Evolutionary conservation across 1,139 yeast species (phyloP).

Genomic region (Zygosaccharomyces sapae): DNA sequence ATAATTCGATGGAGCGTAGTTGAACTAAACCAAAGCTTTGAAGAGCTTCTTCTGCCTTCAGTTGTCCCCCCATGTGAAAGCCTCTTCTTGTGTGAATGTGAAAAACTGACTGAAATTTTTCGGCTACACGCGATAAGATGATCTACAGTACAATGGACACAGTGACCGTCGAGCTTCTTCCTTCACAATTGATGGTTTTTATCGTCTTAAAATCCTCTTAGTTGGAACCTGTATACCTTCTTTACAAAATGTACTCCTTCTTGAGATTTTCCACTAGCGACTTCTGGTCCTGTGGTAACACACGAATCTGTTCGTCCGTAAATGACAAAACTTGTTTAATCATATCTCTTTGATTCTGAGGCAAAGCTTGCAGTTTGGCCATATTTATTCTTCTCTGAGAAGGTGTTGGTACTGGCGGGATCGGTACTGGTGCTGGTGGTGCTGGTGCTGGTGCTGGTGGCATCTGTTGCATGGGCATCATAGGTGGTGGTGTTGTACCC

Average conservation of each 20-base stretch:
- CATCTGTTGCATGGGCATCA: slow-evolving; percentile 9
- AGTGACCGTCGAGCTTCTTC: background rate
- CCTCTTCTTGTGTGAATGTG: slow-evolving; percentile 1
- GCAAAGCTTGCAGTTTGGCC: slow-evolving; percentile 27
- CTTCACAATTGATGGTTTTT: background rate
- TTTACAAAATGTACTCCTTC: slow-evolving; percentile 47
- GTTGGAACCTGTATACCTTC: background rate
- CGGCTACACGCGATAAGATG: background rate
- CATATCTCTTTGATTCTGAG: slow-evolving; percentile 57
- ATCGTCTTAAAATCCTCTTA: background rate
- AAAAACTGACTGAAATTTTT: background rate
- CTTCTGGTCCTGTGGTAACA: slow-evolving; percentile 58
- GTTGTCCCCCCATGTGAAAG: slow-evolving; percentile 4
- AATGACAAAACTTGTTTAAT: slow-evolving; percentile 61
- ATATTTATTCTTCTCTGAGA: slow-evolving; percentile 18
- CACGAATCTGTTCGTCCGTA: slow-evolving; percentile 51
- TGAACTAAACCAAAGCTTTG: background rate
- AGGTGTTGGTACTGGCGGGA: slow-evolving; percentile 1
- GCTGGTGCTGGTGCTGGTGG: slow-evolving; percentile 5
- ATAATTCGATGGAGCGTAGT: background rate
- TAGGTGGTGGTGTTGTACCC: slow-evolving; percentile 12
- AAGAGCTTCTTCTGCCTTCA: background rate
- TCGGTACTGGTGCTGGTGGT: slow-evolving; percentile 10
- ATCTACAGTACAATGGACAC: background rate
- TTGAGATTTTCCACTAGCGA: slow-evolving; percentile 55